These are phyloP conservation scores for Xylaria arbuscula DNA, from an alignment of 2,329 filamentous ascomycete genomes.

Conservation along the genomic window DNA sequence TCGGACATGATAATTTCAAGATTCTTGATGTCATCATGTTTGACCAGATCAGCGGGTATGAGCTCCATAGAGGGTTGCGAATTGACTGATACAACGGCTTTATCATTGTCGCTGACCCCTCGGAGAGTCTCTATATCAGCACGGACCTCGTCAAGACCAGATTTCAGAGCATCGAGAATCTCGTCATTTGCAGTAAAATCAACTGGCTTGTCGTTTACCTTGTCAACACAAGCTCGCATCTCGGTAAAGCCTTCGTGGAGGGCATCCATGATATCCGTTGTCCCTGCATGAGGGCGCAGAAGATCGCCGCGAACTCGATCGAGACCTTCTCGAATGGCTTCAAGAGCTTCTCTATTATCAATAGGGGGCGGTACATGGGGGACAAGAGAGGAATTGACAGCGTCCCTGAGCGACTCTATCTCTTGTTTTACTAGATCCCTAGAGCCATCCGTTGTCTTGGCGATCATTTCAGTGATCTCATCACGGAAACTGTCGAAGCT, in stretches of 20 bases:
- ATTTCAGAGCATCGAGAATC: slow-evolving; percentile 86
- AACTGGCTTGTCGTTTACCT: slow-evolving; percentile 78
- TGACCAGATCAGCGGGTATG: slow-evolving; percentile 64
- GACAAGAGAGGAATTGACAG: slow-evolving; percentile 76
- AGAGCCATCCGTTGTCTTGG: slow-evolving; percentile 60
- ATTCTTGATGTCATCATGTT: slow-evolving; percentile 82
- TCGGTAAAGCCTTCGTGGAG: slow-evolving; percentile 88
- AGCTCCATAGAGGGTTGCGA: slow-evolving; percentile 63
- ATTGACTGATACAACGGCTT: slow-evolving; percentile 57
- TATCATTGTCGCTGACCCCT: slow-evolving; percentile 56
- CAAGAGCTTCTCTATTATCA: slow-evolving; percentile 74
- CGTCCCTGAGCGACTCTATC: slow-evolving; percentile 82
- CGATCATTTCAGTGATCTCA: slow-evolving; percentile 73
- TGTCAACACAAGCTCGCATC: slow-evolving; percentile 80
- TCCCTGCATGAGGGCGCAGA: slow-evolving; percentile 73
- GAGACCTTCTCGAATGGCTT: slow-evolving; percentile 76
- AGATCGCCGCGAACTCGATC: slow-evolving; percentile 81
- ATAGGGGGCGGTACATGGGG: slow-evolving; percentile 60
- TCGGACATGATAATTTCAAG: slow-evolving; percentile 86
- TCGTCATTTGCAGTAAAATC: slow-evolving; percentile 89
- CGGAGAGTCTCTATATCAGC: slow-evolving; percentile 83
- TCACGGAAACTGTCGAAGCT: slow-evolving; percentile 75
- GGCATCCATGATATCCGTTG: slow-evolving; percentile 88
- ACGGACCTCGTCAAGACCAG: slow-evolving; percentile 80
- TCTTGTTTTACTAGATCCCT: slow-evolving; percentile 82